Base-by-base conservation (phyloP, 2,329 filamentous ascomycete species). In the Monilinia aucupariae region DNA sequence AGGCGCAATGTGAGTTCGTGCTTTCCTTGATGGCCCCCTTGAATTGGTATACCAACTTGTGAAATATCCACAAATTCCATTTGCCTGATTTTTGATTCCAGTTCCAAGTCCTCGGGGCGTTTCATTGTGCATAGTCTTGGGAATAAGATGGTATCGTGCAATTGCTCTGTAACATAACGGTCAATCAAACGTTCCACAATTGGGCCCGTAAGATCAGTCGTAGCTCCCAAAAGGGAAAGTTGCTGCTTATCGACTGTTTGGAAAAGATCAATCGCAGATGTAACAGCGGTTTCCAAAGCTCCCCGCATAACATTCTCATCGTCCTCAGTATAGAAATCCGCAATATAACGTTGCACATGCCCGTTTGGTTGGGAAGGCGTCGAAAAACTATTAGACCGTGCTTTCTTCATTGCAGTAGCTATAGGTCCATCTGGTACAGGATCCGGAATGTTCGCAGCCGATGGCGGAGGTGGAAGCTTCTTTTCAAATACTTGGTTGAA, bases 211-310 rank as follows among this genome's bases (percentile, higher is more conserved):
- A 99, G 78, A 73, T 97, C 92, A 2, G 96, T 99, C 1, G 92
- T 96, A 5, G 92, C 90, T 22, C 92, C 94, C 5, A 99, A 81
- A 43, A 96, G 81, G 3, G 93, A 97, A 34, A 99, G 79, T 71
- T 97, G 94, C 71, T 96, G 91, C 74, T 96, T 96, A 74, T 99
- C 94, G 7, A 99, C 93, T 64, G 87, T 87, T 71, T 97, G 93
- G 69, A 99, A 99, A 1, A 97, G 81, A 71, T 99, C 94, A 68
- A 99, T 97, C 0, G 92, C 94, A 12, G 90, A 85, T 12, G 91
- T 96, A 13, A 99, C 90, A 1, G 93, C 92, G 1, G 90, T 96
- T 76, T 99, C 94, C 17, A 97, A 78, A 20, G 92, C 91, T 27
- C 87, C 87, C 62, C 93, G 83, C 87, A 99, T 93, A 37, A 91